Base-by-base conservation (phyloP, 345 rosid genomes). In the Ricinus communis region DNA sequence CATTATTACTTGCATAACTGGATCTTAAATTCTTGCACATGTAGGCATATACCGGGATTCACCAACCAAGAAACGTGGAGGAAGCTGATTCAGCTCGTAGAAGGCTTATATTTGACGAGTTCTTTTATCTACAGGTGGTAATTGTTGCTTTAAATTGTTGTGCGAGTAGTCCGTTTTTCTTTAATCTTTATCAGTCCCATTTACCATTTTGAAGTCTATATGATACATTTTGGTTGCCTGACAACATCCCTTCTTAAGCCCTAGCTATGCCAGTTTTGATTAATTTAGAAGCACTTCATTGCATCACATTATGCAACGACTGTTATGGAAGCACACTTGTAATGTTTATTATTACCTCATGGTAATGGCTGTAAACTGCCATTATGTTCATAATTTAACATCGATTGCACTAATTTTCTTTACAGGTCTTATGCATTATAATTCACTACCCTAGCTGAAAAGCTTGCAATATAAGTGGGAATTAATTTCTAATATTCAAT, bases 61-160 rank as follows among this genome's bases (percentile, higher is more conserved):
- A 94, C 80, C 88, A 81, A 76, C 98, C 98, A 25, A 88, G 84
- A 79, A 89, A 71, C 79, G 77, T 81, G 61, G 91, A 77, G 38
- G 97, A 94, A 78, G 95, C 97, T 67, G 95, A 91, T 83, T 83
- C 83, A 78, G 95, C 98, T 85, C 97, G 96, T 76, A 94, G 87
- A 85, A 87, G 98, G 74, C 86, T 91, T 67, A 85, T 91, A 76
- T 94, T 91, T 65, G 97, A 91, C 51, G 98, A 91, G 74, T 94
- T 94, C 82, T 90, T 94, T 85, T 91, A 91, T 77, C 79, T 94
- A 70, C 98, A 91, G 97, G 98, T 94, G 74, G 76, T 76, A 28
- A 58, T 64, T 58, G 50, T 57, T 30, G 16, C 38, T 71, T 19
- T 45, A 25, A 8, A 0, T 59, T 31, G 41, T 60, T 54, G 33